phyloP scores from a whole-genome alignment of 2,329 filamentous ascomycete species.

The Apiospora aurea region DNA sequence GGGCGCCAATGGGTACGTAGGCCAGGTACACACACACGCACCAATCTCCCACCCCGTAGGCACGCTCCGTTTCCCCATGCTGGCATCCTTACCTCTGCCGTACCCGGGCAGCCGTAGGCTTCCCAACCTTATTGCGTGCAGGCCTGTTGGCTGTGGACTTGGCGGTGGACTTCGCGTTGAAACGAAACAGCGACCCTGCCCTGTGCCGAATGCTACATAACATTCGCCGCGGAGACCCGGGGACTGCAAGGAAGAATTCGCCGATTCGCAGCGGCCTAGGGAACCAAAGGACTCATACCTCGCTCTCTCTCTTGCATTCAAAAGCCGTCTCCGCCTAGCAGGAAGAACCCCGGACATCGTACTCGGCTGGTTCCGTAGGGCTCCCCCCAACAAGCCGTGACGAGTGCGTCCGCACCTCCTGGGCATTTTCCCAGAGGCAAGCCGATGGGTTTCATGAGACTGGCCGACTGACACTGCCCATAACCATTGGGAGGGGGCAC shows the following conservation, averaged over 20 bases:
- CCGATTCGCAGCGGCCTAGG: background rate
- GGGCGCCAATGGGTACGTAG: slow-evolving; percentile 11
- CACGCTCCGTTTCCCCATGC: slow-evolving; percentile 13
- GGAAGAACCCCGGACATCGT: background rate
- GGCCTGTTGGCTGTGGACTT: background rate
- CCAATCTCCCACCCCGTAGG: background rate
- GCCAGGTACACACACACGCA: slow-evolving; percentile 1
- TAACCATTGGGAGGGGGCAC: background rate
- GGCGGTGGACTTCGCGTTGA: background rate
- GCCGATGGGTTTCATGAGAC: background rate
- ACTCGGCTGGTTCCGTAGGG: background rate
- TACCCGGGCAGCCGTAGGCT: slow-evolving; percentile 20
- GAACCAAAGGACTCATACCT: background rate
- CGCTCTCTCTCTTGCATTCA: background rate
- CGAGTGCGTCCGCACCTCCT: background rate
- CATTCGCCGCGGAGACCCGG: slow-evolving; percentile 2
- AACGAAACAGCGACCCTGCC: slow-evolving; percentile 22
- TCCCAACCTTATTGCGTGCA: slow-evolving; percentile 22
- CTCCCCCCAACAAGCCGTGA: background rate
- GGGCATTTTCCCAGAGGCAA: background rate
- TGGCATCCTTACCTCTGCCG: slow-evolving; percentile 14
- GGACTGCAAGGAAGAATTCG: slow-evolving; percentile 9
- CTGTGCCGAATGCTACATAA: slow-evolving; percentile 25
- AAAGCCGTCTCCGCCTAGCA: background rate
- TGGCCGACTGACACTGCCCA: background rate